Evolutionary conservation across 768 basidiomycete species (phyloP).

Genomic region (Macrolepiota fuliginosa): DNA sequence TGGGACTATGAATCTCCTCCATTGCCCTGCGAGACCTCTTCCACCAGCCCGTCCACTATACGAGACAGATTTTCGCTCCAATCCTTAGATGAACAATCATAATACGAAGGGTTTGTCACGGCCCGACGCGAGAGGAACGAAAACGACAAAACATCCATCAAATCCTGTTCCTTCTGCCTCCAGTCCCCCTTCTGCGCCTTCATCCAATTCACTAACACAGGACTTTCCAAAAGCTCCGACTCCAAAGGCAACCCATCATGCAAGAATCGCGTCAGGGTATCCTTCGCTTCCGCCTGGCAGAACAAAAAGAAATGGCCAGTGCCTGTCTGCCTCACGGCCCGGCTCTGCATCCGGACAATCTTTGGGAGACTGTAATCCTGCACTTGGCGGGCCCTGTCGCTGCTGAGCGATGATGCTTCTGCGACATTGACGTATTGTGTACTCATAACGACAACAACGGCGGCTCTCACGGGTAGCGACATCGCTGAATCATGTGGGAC

Average conservation of each 20-base stretch:
- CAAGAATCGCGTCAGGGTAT: conserved; percentile 80
- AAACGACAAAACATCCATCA: conserved; percentile 75
- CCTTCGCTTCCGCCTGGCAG: conserved; percentile 84
- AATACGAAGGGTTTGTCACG: conserved; percentile 81
- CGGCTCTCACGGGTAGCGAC: conserved; percentile 83
- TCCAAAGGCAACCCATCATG: conserved; percentile 89
- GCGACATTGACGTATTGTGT: conserved; percentile 72
- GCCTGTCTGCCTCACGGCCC: conserved; percentile 64
- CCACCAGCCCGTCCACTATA: conserved; percentile 56
- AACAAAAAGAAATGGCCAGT: conserved; percentile 78
- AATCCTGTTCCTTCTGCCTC: conserved; percentile 50
- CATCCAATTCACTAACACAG: conserved; percentile 37
- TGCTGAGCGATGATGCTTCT: conserved; percentile 20
- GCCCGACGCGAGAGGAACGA: conserved; percentile 77
- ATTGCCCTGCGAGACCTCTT: conserved; percentile 15
- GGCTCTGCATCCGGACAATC: conserved; percentile 88
- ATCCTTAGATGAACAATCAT: conserved; percentile 50
- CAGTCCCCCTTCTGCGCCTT: conserved; percentile 16
- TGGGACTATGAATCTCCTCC: background rate
- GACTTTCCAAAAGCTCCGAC: conserved; percentile 62
- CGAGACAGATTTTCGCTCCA: conserved; percentile 63
- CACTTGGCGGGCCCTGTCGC: conserved; percentile 61
- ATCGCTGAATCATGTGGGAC: conserved; percentile 84
- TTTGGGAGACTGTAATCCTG: conserved; percentile 81
- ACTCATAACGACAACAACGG: conserved; percentile 85